Percentiles rank a stretch among this genome's conserved stretches.
These are phyloP conservation scores for Dimocarpus longan DNA, from an alignment of 345 rosid genomes.

Conservation along the genomic window DNA sequence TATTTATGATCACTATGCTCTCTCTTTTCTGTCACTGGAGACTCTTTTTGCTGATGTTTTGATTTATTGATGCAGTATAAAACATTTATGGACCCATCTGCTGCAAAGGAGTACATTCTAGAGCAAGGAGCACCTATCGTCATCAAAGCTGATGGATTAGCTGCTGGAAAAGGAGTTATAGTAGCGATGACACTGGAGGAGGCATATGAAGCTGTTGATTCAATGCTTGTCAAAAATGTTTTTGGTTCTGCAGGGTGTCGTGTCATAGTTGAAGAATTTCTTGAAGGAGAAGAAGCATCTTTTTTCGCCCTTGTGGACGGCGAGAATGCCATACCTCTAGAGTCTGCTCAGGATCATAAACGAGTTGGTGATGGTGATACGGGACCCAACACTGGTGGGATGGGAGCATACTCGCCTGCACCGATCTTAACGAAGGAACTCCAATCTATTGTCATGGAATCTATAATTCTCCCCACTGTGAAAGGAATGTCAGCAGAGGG, in stretches of 20 bases:
- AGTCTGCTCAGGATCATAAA: constrained; percentile 97
- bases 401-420: constrained; percentile 97
- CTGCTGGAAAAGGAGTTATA: constrained; percentile 94
- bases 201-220: constrained; percentile 87
- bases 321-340: constrained; percentile 85
- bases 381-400: constrained; percentile 96
- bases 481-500: constrained; percentile 93
- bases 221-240: constrained; percentile 73
- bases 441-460: constrained; percentile 71
- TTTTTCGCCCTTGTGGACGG: constrained; percentile 95
- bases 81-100: constrained; percentile 65
- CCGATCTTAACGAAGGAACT: constrained; percentile 77
- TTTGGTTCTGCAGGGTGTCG: constrained; percentile 90
- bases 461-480: constrained; percentile 86
- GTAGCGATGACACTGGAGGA: constrained; percentile 82
- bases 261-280: constrained; percentile 75
- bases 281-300: constrained; percentile 97
- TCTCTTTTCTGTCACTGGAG: neutral
- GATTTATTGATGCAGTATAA: constrained; percentile 53
- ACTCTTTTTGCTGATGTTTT: constrained; percentile 1
- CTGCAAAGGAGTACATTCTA: constrained; percentile 70
- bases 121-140: constrained; percentile 87
- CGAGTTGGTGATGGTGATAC: constrained; percentile 97
- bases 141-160: constrained; percentile 93
- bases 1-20: neutral